Evolutionary conservation across 164 flowering plant genomes (phyloP).

Genomic region (Chimonanthus salicifolius): DNA sequence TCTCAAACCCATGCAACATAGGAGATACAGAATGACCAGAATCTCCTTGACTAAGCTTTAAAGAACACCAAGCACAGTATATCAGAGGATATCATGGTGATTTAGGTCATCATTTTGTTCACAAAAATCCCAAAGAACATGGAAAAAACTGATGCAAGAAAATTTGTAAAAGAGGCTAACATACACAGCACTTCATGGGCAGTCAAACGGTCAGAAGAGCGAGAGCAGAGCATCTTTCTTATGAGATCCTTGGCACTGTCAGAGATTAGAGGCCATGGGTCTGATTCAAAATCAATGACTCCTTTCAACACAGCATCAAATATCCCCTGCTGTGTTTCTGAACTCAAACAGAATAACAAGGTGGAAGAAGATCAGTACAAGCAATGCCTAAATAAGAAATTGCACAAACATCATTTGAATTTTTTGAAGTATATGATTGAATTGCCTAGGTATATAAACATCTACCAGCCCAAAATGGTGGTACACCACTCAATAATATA

Average conservation of each 20-base stretch:
- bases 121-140: neutral
- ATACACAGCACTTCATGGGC: slow-evolving; percentile 97
- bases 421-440: neutral
- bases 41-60: neutral
- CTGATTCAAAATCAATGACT: slow-evolving; percentile 88
- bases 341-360: slow-evolving; percentile 2
- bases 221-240: slow-evolving; percentile 77
- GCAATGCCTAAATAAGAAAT: neutral
- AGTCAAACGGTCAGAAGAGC: slow-evolving; percentile 73
- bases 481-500: slow-evolving; percentile 94
- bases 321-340: slow-evolving; percentile 75
- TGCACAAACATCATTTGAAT: neutral
- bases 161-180: slow-evolving; percentile 18
- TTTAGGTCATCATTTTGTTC: neutral
- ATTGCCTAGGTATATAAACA: neutral
- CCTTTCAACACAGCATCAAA: slow-evolving; percentile 92
- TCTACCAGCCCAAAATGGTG: slow-evolving; percentile 99
- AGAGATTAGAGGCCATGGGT: slow-evolving; percentile 97
- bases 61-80: neutral
- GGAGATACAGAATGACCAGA: neutral
- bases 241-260: slow-evolving; percentile 97
- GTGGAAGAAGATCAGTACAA: slow-evolving; percentile 1
- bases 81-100: neutral
- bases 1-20: no score
- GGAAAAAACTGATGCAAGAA: neutral